Base-by-base conservation (phyloP, 495 filamentous ascomycete species). In the Penicillium diatomitis region DNA sequence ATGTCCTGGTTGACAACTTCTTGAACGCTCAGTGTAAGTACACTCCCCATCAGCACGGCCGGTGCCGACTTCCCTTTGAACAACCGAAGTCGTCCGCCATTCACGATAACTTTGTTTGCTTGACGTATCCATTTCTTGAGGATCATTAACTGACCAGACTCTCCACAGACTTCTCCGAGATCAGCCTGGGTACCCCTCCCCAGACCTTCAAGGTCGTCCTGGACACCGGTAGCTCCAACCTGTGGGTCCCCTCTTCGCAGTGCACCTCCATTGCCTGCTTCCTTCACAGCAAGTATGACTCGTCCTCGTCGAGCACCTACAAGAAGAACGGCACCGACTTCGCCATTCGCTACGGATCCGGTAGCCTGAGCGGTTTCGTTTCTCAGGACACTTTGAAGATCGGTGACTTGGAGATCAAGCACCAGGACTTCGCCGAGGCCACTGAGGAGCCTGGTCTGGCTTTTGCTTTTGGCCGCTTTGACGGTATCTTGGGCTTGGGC, bases 211-310 rank as follows among this genome's bases (percentile, higher is more conserved):
- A 99, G 77, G 94, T 99, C 52, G 85, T 99, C 51, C 83, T 99
- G 47, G 94, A 99, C 64, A 99, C 94, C 29, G 94, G 94, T 53
- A 96, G 90, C 76, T 99, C 94, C 54, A 99, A 99, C 74, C 78
- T 99, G 47, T 99, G 94, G 94, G 94, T 99, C 46, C 94, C 94
- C 4, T 96, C 90, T 3, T 73, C 76, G 9, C 75, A 88, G 55
- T 99, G 94, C 68, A 85, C 82, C 60, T 96, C 91, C 45, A 99
- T 99, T 58, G 94, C 94, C 51, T 99, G 94, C 79, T 99, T 90
- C 68, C 84, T 99, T 49, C 94, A 99, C 76, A 79, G 66, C 66
- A 99, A 91, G 77, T 99, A 95, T 70, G 92, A 97, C 68, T 89
- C 87, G 44, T 88, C 85, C 30, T 68, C 82, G 1, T 99, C 94